These are phyloP conservation scores for Phytophthora chlamydospora DNA, from an alignment of 352 stramenopile species.

Conservation along the genomic window DNA sequence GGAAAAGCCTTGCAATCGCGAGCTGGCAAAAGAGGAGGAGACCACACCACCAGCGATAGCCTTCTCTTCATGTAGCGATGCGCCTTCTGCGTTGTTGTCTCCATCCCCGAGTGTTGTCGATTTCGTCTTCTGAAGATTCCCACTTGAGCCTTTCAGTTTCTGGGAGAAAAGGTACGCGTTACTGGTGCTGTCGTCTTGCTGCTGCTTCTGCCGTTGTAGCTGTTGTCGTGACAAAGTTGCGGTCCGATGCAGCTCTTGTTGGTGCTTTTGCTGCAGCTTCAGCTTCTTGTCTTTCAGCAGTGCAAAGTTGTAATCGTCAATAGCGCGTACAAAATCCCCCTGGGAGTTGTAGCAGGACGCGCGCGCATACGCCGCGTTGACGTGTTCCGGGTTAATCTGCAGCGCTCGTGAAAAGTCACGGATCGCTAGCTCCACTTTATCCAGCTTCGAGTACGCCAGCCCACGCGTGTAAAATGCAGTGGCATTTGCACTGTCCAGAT, in stretches of 20 bases:
- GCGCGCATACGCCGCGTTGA: constrained; percentile 88
- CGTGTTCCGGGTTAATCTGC: constrained; percentile 83
- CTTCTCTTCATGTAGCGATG: constrained; percentile 12
- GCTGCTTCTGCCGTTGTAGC: constrained; percentile 32
- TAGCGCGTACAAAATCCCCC: constrained; percentile 83
- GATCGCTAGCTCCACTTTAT: constrained; percentile 76
- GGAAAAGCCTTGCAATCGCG: constrained; percentile 2
- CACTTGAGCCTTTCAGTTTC: constrained; percentile 7
- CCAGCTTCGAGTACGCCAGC: constrained; percentile 71
- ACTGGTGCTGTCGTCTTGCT: constrained; percentile 32
- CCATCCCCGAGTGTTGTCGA: neutral
- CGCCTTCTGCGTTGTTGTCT: constrained; percentile 29
- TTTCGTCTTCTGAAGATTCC: neutral
- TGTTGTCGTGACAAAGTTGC: constrained; percentile 29
- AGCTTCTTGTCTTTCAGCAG: constrained; percentile 82
- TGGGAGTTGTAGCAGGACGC: constrained; percentile 89
- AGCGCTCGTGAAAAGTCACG: constrained; percentile 78
- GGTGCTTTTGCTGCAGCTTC: constrained; percentile 47
- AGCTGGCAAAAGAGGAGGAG: constrained; percentile 8
- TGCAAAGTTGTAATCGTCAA: constrained; percentile 92
- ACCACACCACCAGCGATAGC: neutral
- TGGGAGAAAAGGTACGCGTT: constrained; percentile 21
- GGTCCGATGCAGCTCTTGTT: constrained; percentile 35
- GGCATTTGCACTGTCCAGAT: constrained; percentile 52
- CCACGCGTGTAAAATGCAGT: constrained; percentile 78